Evolutionary conservation across 495 filamentous ascomycete species (phyloP), one percentile per base, ranked within the genome.

Genomic region (Talaromyces liani): DNA sequence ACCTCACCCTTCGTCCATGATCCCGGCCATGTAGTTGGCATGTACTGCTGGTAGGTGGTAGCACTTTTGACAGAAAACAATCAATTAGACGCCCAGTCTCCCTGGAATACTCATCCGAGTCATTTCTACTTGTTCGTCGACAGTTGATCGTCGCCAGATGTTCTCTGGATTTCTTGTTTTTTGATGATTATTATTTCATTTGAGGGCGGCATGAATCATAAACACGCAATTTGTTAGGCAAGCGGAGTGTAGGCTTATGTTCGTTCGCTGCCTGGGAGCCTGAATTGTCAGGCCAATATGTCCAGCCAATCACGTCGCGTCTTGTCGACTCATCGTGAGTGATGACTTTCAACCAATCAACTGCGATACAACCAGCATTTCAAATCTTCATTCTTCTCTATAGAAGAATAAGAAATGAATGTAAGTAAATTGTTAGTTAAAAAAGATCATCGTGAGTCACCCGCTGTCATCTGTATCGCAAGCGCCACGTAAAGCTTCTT

Each of bases 321-420:
- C 16, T 14, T 31, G 60, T 53, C 39, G 60, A 62, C 60, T 62
- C 60, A 62, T 62, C 41, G 45, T 62, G 60, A 62, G 41, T 62
- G 45, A 62, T 62, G 45, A 8, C 5, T n/a, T 39, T 41, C 5
- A 22, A 41, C 60, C 60, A 62, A 62, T 54, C 60, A 62, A 14
- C 12, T 18, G 24, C 41, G 10, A 2, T 8, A 6, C n/a, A 61
- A 24, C 7, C 3, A n/a, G 24, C 9, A 53, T 36, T 18, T 62
- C 29, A 27, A 31, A 27, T 25, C 53, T 29, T 29, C 53, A 54
- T 54, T 54, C 4, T 10, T 54, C 6, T 22, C 24, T 9, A 24
- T 56, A 18, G 24, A 33, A 58, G 0, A 25, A n/a, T 27, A 5
- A 55, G 12, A n/a, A 3, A 55, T 25, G 51, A 29, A 27, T 27